Evolutionary conservation across 2,329 filamentous ascomycete species (phyloP), one percentile per base, ranked within the genome.

Genomic region (Furcasterigmium furcatum): DNA sequence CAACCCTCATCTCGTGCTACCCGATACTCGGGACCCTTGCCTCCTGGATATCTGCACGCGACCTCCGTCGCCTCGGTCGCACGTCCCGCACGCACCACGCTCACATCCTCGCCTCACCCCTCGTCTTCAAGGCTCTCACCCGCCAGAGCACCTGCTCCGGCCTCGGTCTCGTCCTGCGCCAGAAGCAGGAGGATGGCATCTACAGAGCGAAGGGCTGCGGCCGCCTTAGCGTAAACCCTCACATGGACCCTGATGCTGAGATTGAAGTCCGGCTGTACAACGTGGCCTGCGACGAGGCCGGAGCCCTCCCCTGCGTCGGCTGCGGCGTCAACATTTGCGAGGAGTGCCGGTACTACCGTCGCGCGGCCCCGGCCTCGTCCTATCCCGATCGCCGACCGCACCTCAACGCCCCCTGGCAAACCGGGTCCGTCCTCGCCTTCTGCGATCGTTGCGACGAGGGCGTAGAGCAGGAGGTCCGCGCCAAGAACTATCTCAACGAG

Each of bases 241-340:
- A 29, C n/a, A 41, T 18, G n/a, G 5, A 25, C 13, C 27, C 18
- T 1, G 47, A 48, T 9, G 49, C 47, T n/a, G 36, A 42, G 14
- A 38, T 50, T 4, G 45, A 50, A 16, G 43, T 50, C n/a, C 42
- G 35, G 3, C 5, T 52, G 9, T 45, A 44, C 18, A 45, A 49
- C 29, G 19, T 46, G 29, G 40, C 40, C 9, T 50, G 41, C 30
- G 49, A 44, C 19, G 41, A 45, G 3, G 41, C 41, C 2, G 42
- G 36, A 3, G 41, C 49, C 2, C 35, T 46, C 4, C 45, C 45
- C 1, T 50, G 43, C 14, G n/a, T 36, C 5, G 25, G 24, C 4
- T 50, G 43, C 29, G 41, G 41, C 27, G 46, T 46, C 46, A 47
- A 46, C 10, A 25, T 46, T 19, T 50, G 49, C 25, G 45, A 50